Base-by-base conservation (phyloP, 179 eudicot genomes). In the Vitellaria paradoxa region DNA sequence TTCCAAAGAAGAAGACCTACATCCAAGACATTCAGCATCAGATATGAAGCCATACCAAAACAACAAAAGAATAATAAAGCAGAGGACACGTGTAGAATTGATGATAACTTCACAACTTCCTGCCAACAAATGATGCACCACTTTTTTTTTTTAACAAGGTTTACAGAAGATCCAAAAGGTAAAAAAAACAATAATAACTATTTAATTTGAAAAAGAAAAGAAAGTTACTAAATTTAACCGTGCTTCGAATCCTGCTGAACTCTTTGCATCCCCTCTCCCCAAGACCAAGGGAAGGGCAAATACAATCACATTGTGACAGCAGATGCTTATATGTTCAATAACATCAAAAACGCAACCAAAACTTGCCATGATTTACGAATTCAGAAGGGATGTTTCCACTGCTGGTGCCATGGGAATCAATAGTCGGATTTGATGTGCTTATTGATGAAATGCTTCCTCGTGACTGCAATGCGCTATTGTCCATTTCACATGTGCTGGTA, bases 1-100 rank as follows among this genome's bases (percentile, higher is more conserved):
- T 79, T 91, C 98, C 98, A 94, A 53, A 89, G 87, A 84, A 85
- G 85, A 80, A 89, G 88, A 75, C 98, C 98, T 93, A 72, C 70
- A 81, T 50, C 78, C 84, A 80, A 78, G 42, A 73, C 14, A 61
- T 65, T 66, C 72, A 30, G 49, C 68, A 76, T 68, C 73, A 74
- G n/a, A 15, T 30, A 68, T 52, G 65, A 50, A 66, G 81, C 30
- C 76, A 30, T 69, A 42, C 73, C 40, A 21, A 37, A 72, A 57
- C 7, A n/a, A 68, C 72, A 78, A 64, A 64, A 57, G 9, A 18
- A 30, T 6, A 61, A 15, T 2, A 18, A 9, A 80, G 69, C 11
- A 59, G 20, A 57, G 24, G 13, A 61, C 12, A 40, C 15, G 18
- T 11, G 47, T 18, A 37, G 17, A 0, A 42, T 42, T 40, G 18